These are phyloP conservation scores for Dendrobium chrysotoxum DNA, from an alignment of 106 monocot species.

Conservation along the genomic window DNA sequence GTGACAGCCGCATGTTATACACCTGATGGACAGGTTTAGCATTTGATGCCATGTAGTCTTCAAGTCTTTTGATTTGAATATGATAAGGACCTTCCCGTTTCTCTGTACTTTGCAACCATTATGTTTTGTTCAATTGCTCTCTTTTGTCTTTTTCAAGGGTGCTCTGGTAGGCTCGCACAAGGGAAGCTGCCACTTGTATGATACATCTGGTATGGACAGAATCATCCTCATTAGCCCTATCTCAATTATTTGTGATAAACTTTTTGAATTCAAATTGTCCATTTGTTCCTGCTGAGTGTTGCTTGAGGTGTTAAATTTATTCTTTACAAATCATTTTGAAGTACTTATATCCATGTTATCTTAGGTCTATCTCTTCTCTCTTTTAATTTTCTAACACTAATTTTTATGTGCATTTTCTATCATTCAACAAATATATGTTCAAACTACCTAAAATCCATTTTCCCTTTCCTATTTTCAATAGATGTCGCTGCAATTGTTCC, in stretches of 20 bases:
- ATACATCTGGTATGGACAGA: slow-evolving; percentile 60
- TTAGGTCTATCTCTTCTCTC: not conserved
- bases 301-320: not conserved
- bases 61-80: not conserved
- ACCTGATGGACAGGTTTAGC: slow-evolving; percentile 81
- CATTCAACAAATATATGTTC: too few relatives aligned
- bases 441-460: too few relatives aligned
- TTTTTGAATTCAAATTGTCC: not conserved
- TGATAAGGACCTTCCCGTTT: not conserved
- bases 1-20: slow-evolving; percentile 92
- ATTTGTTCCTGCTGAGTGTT: not conserved
- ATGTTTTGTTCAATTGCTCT: not conserved
- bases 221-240: not conserved
- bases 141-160: slow-evolving; percentile 33
- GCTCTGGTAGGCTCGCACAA: slow-evolving; percentile 81
- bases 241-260: not conserved
- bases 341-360: not conserved
- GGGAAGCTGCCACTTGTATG: slow-evolving; percentile 56
- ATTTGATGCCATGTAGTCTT: slow-evolving; percentile 1
- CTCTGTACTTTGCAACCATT: not conserved
- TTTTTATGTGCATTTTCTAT: too few relatives aligned
- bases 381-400: too few relatives aligned
- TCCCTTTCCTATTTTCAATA: too few relatives aligned
- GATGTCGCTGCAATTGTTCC: too few relatives aligned
- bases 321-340: not conserved